A percentile compares a stretch with the other conserved stretches of the same genome.
Evolutionary conservation across 169 alveolate species (phyloP).

Genomic region (Babesia bigemina): DNA sequence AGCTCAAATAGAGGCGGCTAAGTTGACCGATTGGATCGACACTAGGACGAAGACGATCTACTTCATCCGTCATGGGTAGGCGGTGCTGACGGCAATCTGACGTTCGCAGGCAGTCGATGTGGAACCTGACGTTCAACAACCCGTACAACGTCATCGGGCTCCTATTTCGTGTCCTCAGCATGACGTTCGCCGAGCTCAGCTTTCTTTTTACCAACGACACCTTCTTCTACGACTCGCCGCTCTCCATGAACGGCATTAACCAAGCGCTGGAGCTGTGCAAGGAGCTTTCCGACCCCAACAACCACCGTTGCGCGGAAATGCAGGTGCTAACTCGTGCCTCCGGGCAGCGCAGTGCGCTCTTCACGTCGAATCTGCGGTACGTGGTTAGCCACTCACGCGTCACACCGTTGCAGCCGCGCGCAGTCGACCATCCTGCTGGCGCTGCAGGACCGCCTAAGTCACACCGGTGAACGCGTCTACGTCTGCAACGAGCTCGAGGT

Average conservation of each 20-base stretch:
- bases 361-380: conserved; percentile 61
- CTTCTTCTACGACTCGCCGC: conserved; percentile 63
- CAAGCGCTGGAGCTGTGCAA: conserved; percentile 58
- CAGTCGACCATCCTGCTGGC: conserved; percentile 59
- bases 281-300: conserved; percentile 16
- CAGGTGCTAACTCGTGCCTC: conserved; percentile 13
- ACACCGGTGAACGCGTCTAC: conserved; percentile 28
- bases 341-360: conserved; percentile 11
- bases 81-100: neutral
- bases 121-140: conserved; percentile 36
- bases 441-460: conserved; percentile 53
- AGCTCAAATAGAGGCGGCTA: conserved; percentile 7
- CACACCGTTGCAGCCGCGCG: conserved; percentile 49
- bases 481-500: conserved; percentile 58
- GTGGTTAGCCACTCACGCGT: neutral
- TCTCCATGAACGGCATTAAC: conserved; percentile 51
- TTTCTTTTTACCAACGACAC: conserved; percentile 48
- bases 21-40: conserved; percentile 2
- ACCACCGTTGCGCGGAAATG: conserved; percentile 22
- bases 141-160: conserved; percentile 13
- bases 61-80: conserved; percentile 65
- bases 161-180: conserved; percentile 2
- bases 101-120: conserved; percentile 50
- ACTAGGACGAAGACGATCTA: conserved; percentile 41
- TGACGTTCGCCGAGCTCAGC: conserved; percentile 17